Percentiles rank a stretch among this genome's conserved stretches.
phyloP scores from a whole-genome alignment of 106 monocot genomes.

The Allium fistulosum region DNA sequence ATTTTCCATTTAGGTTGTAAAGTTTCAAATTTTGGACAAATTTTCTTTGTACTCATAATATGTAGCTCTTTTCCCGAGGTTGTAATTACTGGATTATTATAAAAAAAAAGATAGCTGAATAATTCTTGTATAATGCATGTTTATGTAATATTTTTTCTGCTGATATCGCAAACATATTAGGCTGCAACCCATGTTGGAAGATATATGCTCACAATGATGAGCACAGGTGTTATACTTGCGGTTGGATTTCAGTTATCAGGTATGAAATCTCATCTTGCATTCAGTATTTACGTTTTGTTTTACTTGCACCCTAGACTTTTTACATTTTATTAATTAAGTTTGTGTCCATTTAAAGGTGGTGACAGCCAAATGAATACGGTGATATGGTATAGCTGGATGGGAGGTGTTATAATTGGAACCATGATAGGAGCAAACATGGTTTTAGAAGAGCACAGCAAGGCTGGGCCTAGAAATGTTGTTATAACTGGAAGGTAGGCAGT shows the following conservation, averaged over 20 bases:
- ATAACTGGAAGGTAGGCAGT: constrained; percentile 82
- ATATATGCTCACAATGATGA: constrained; percentile 92
- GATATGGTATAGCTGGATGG: constrained; percentile 99
- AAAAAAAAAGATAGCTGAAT: too few relatives aligned
- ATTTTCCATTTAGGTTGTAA: background rate
- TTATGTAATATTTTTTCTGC: background rate
- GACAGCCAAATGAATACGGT: constrained; percentile 80
- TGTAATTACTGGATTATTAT: background rate
- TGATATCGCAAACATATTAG: constrained; percentile 18
- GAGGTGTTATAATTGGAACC: constrained; percentile 89
- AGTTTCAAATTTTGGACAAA: background rate
- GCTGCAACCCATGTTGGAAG: constrained; percentile 64
- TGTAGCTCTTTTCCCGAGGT: background rate
- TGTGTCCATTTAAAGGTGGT: constrained; percentile 42
- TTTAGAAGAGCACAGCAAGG: constrained; percentile 85
- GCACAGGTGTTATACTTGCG: constrained; percentile 88
- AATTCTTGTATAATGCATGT: too few relatives aligned
- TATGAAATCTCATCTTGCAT: constrained; percentile 12
- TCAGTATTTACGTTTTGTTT: background rate
- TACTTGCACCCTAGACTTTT: background rate
- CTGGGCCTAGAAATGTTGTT: constrained; percentile 94
- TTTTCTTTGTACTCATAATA: background rate
- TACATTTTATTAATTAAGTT: background rate
- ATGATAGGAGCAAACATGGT: constrained; percentile 95
- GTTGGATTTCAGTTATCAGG: constrained; percentile 95